Evolutionary conservation across 2,329 filamentous ascomycete genomes (phyloP).

Genomic region (Aspergillus intermedius): DNA sequence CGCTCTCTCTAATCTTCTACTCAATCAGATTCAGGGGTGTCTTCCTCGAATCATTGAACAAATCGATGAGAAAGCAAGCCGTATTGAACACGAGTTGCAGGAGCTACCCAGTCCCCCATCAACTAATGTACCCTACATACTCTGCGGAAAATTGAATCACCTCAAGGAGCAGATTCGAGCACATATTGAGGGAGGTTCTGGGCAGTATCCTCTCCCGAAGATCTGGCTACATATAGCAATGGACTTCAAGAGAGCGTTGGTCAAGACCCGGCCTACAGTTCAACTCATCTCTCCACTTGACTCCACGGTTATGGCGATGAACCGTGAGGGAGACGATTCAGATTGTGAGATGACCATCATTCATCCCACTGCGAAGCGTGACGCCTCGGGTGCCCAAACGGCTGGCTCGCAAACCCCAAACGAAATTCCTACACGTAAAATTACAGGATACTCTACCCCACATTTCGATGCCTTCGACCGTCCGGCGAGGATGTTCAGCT

Average conservation of each 20-base stretch:
- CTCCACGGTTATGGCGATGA: slow-evolving; percentile 32
- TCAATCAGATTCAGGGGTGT: slow-evolving; percentile 39
- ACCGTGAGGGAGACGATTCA: slow-evolving; percentile 14
- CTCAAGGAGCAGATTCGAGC: slow-evolving; percentile 52
- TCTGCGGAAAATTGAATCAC: slow-evolving; percentile 53
- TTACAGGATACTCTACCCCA: slow-evolving; percentile 8
- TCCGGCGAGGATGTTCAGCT: slow-evolving; percentile 18
- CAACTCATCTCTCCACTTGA: slow-evolving; percentile 20
- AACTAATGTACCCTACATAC: slow-evolving; percentile 58
- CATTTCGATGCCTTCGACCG: slow-evolving; percentile 18
- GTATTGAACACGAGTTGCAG: slow-evolving; percentile 51
- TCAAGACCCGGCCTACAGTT: slow-evolving; percentile 35
- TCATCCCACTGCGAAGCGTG: slow-evolving; percentile 15
- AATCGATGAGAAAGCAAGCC: slow-evolving; percentile 42
- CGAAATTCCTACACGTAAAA: background rate
- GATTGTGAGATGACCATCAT: slow-evolving; percentile 21
- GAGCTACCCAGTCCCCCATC: slow-evolving; percentile 60
- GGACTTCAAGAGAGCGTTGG: slow-evolving; percentile 47
- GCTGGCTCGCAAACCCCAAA: background rate
- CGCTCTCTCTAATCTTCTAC: slow-evolving; percentile 44
- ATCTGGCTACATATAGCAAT: slow-evolving; percentile 42
- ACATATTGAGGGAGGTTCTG: slow-evolving; percentile 47
- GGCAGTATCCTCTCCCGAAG: slow-evolving; percentile 36
- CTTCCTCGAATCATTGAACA: slow-evolving; percentile 31
- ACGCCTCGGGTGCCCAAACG: slow-evolving; percentile 5